Evolutionary conservation across 2,329 filamentous ascomycete genomes (phyloP), one percentile per base, ranked within the genome.

Genomic region (Seiridium unicorne): DNA sequence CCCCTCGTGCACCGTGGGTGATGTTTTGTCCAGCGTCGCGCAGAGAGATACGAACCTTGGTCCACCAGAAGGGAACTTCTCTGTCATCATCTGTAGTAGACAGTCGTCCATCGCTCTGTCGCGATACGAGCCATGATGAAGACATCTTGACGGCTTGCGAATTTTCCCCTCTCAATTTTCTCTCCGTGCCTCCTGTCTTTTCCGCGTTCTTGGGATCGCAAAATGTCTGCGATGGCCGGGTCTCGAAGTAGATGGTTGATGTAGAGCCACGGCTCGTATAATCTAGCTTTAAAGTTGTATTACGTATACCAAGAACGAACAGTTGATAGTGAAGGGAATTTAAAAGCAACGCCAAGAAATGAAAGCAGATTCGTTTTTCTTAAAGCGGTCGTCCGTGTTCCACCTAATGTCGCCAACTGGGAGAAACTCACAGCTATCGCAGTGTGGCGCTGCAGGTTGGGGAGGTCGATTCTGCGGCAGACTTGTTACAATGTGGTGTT

Each of bases 401-500:
- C 4, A 42, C 11, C 42, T 31, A 44, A 38, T 18, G 35, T 26
- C 35, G n/a, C 35, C 35, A 38, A n/a, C 32, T 31, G n/a, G 32
- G 36, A 13, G n/a, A 36, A 9, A 36, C 51, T 31, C 40, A 26
- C 34, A 42, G 36, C 36, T 34, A 9, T 42, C 44, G 51, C 36
- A 47, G 58, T 58, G 47, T 58, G 59, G 49, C 35, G 60, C 56
- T n/a, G 60, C 51, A 40, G 42, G 32, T 35, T 42, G 13, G 44
- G n/a, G 13, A 46, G 31, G 18, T 38, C 11, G 32, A 51, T 60
- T 59, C 62, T 66, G 65, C 65, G 65, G 65, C 65, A 66, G 58
- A 65, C 58, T 58, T 66, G 63, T 65, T 63, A 66, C 65, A 65
- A 60, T 55, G 34, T 42, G 55, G 57, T 56, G 65, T 66, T 66